Evolutionary conservation across 768 basidiomycete species (phyloP), one percentile per base, ranked within the genome.

Genomic region (Amanita polypyramis): DNA sequence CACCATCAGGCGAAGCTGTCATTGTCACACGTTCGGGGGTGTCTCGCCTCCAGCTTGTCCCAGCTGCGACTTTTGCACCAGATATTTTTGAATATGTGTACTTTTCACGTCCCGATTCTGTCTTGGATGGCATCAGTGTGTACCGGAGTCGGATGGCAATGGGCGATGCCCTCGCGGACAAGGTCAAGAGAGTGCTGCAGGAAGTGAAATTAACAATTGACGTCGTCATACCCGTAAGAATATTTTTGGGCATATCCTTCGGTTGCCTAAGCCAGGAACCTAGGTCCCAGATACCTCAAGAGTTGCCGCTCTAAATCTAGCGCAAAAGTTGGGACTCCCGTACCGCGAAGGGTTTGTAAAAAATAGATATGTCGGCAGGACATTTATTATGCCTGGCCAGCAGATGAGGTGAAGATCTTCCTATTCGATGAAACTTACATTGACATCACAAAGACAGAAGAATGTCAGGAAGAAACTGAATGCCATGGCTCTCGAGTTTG

Each of bases 71-170:
- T 1, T 96, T 97, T 61, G 88, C 95, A 1, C 96, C 96, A 17
- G 96, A 98, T 66, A 96, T 99, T 58, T 99, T 98, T 61, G 96
- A 99, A 74, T 96, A 80, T 58, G 96, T 99, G 54, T 99, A 99
- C 69, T 92, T 99, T 62, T 93, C 96, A 5, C 82, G 96, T 47
- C 96, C 95, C 0, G 96, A 99, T 68, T 96, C 92, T 5, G 96
- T 97, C 43, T 74, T 99, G 43, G 94, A 99, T 59, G 94, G 95
- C 36, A 82, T 99, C 64, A 93, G 89, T 59, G 96, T 98, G 38
- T 98, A 98, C 65, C 80, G 96, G 40, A 88, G 90, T 60, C 84
- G 96, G 33, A 98, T 98, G 96, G 92, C 96, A 1, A 99, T 99
- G 96, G 96, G 96, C 47, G 94, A 98, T 60, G 79, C 84, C 4